A percentile compares a stretch with the other conserved stretches of the same genome.
These are phyloP conservation scores for Fusarium sp. DNA, from an alignment of 2,329 filamentous ascomycete genomes.

Conservation along the genomic window DNA sequence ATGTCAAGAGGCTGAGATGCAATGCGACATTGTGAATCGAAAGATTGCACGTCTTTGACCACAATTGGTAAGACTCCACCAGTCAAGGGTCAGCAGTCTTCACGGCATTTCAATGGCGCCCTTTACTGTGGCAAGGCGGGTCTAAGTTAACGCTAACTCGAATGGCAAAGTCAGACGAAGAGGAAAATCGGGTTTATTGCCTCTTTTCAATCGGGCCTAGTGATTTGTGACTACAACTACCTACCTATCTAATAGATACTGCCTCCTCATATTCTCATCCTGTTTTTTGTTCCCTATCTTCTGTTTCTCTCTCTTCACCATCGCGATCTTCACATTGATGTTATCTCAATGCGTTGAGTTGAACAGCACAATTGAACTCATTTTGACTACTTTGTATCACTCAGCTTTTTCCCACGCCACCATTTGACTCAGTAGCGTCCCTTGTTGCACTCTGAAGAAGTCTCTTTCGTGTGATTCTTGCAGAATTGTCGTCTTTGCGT, in stretches of 20 bases:
- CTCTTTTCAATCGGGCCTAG: conserved; percentile 34
- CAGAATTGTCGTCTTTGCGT: conserved; percentile 11
- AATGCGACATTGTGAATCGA: not conserved
- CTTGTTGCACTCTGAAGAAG: conserved; percentile 18
- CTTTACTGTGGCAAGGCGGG: conserved; percentile 27
- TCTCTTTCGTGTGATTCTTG: conserved; percentile 15
- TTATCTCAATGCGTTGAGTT: conserved; percentile 1
- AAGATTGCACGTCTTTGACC: conserved; percentile 28
- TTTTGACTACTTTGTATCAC: conserved; percentile 26
- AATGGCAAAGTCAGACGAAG: conserved; percentile 35
- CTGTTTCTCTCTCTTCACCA: conserved; percentile 5
- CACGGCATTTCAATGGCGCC: conserved; percentile 20
- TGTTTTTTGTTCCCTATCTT: not conserved
- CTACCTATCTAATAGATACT: conserved; percentile 26
- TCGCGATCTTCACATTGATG: conserved; percentile 4
- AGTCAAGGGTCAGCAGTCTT: conserved; percentile 9
- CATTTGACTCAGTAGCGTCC: conserved; percentile 22
- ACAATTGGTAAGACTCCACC: conserved; percentile 35
- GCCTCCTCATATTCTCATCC: conserved; percentile 24
- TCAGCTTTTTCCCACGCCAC: conserved; percentile 18
- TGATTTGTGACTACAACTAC: conserved; percentile 25
- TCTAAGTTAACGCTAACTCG: conserved; percentile 22
- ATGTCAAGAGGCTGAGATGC: conserved; percentile 15
- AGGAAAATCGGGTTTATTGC: conserved; percentile 18
- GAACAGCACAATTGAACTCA: conserved; percentile 9